Evolutionary conservation across 768 basidiomycete species (phyloP).

Genomic region (Chalciporus piperatus): DNA sequence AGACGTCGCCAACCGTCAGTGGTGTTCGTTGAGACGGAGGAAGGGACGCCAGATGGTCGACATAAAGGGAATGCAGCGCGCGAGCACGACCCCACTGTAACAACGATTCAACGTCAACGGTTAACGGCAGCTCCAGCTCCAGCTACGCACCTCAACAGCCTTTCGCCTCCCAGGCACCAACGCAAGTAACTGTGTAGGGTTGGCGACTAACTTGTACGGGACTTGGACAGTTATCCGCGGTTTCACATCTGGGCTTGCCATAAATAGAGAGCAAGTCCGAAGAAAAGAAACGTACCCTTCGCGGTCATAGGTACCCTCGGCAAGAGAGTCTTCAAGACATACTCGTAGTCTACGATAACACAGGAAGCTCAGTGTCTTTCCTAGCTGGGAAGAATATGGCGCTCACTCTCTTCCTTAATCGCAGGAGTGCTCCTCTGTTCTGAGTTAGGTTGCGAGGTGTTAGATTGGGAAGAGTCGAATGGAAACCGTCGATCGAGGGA

Average conservation of each 20-base stretch:
- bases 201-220: slow-evolving; percentile 39
- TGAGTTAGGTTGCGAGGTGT: background rate
- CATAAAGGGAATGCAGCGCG: slow-evolving; percentile 39
- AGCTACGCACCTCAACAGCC: slow-evolving; percentile 43
- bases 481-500: slow-evolving; percentile 25
- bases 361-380: background rate
- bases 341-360: slow-evolving; percentile 30
- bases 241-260: slow-evolving; percentile 33
- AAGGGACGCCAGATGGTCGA: slow-evolving; percentile 21
- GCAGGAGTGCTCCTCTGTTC: background rate
- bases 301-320: slow-evolving; percentile 43
- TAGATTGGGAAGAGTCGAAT: background rate
- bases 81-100: slow-evolving; percentile 45
- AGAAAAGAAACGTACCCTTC: slow-evolving; percentile 31
- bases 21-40: slow-evolving; percentile 18
- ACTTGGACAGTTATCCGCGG: slow-evolving; percentile 26
- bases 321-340: slow-evolving; percentile 35
- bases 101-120: background rate
- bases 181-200: slow-evolving; percentile 32
- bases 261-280: background rate
- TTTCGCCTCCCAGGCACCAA: slow-evolving; percentile 44
- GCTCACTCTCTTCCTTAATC: slow-evolving; percentile 20
- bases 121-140: background rate
- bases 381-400: background rate
- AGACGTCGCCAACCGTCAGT: slow-evolving; percentile 42